A percentile compares a stretch with the other conserved stretches of the same genome.
Evolutionary conservation across 2,329 filamentous ascomycete species (phyloP).

Genomic region (Biscogniauxia marginata): DNA sequence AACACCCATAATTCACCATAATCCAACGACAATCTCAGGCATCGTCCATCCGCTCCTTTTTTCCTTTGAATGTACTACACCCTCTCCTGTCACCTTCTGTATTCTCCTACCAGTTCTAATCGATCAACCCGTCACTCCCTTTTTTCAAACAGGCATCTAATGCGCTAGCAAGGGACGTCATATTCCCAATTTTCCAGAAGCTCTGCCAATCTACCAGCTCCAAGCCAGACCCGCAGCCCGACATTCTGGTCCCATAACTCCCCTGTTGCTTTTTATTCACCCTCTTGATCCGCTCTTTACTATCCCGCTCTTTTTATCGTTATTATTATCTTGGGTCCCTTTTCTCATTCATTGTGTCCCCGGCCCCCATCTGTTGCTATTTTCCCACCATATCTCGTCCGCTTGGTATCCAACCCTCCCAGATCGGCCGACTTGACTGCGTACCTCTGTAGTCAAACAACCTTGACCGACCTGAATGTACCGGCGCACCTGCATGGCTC

Average conservation of each 20-base stretch:
- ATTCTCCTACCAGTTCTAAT: conserved; percentile 17
- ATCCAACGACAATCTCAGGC: conserved; percentile 6
- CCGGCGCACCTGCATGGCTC: conserved; percentile 36
- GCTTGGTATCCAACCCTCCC: conserved; percentile 16
- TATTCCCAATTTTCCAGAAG: conserved; percentile 32
- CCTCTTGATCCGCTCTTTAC: conserved; percentile 26
- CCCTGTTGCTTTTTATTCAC: conserved; percentile 32
- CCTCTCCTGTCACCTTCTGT: not conserved
- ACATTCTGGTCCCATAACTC: conserved; percentile 33
- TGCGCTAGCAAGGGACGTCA: conserved; percentile 35
- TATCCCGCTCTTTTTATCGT: conserved; percentile 16
- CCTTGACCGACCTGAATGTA: conserved; percentile 35
- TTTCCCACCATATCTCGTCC: conserved; percentile 6
- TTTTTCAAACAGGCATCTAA: conserved; percentile 29
- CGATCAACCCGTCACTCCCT: conserved; percentile 33
- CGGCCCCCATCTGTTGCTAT: conserved; percentile 9
- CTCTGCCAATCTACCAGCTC: conserved; percentile 31
- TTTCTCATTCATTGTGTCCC: conserved; percentile 13
- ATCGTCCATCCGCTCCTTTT: conserved; percentile 23
- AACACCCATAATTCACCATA: conserved; percentile 13
- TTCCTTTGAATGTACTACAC: conserved; percentile 3
- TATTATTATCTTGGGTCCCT: conserved; percentile 17
- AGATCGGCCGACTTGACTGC: conserved; percentile 17
- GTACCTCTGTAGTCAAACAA: conserved; percentile 10
- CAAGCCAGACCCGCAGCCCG: conserved; percentile 34